These are phyloP conservation scores for Sphagnum magellanicum DNA, from an alignment of 228 moss, liverwort and hornwort genomes.

Conservation along the genomic window DNA sequence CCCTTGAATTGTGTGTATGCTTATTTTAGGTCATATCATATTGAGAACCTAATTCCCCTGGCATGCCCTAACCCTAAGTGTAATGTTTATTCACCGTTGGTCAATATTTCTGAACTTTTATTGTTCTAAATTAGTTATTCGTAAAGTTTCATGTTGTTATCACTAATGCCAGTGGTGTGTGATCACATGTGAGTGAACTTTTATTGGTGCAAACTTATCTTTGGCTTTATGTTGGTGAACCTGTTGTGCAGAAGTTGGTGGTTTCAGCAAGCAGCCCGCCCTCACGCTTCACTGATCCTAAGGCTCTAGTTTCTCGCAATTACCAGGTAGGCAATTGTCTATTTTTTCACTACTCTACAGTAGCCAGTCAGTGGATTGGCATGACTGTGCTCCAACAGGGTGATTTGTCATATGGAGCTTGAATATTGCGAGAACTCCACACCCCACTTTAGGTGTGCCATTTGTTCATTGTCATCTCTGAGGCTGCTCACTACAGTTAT, in stretches of 20 bases:
- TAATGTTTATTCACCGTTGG: too few relatives aligned
- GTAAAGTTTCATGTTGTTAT: too few relatives aligned
- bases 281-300: constrained; percentile 69
- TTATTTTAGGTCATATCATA: not conserved
- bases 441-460: too few relatives aligned
- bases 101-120: too few relatives aligned
- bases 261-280: constrained; percentile 92
- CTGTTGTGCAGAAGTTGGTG: constrained; percentile 49
- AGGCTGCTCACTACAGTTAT: not conserved
- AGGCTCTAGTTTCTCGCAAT: constrained; percentile 85
- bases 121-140: too few relatives aligned
- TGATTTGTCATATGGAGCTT: not conserved
- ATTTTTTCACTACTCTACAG: not conserved
- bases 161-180: too few relatives aligned
- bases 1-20: not conserved
- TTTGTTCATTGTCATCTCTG: not conserved
- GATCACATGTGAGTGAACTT: too few relatives aligned
- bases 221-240: too few relatives aligned
- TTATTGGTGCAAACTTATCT: too few relatives aligned
- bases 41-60: too few relatives aligned
- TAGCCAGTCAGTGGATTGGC: not conserved
- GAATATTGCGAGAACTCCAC: too few relatives aligned
- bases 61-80: too few relatives aligned
- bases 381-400: not conserved
- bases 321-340: constrained; percentile 56